phyloP scores from a whole-genome alignment of 305 asterid species.

The Fraxinus sp. region DNA sequence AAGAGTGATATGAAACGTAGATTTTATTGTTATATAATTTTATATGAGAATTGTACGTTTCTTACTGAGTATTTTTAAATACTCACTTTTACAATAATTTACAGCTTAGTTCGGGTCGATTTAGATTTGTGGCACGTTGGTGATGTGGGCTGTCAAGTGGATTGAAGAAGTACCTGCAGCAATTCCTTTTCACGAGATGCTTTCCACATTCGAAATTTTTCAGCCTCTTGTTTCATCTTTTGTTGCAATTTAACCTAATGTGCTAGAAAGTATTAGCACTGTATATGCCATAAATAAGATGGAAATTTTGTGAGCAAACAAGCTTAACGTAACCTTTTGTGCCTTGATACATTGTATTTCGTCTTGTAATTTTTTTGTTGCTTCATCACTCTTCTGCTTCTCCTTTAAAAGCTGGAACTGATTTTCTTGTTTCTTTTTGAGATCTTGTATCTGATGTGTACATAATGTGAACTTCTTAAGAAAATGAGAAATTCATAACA shows the following conservation, averaged over 20 bases:
- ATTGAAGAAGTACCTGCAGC: constrained; percentile 53
- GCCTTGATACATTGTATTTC: constrained; percentile 95
- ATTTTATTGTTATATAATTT: too few species aligned
- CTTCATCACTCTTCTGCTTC: constrained; percentile 98
- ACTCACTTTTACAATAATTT: too few species aligned
- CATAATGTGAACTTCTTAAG: neutral
- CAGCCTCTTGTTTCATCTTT: constrained; percentile 94
- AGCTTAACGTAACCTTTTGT: constrained; percentile 65
- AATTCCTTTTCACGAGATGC: constrained; percentile 95
- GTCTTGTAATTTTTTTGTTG: constrained; percentile 87
- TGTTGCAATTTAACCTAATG: constrained; percentile 89
- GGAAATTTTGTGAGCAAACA: constrained; percentile 7
- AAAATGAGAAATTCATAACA: constrained; percentile 9
- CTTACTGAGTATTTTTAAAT: too few species aligned
- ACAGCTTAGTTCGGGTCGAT: too few species aligned
- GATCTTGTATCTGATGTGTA: constrained; percentile 76
- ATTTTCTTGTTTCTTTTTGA: constrained; percentile 91
- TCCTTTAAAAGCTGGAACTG: constrained; percentile 80
- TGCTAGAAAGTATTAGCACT: constrained; percentile 19
- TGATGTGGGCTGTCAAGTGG: too few species aligned
- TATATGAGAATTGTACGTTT: too few species aligned
- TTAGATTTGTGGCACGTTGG: too few species aligned
- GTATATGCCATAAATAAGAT: neutral
- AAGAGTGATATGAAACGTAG: too few species aligned
- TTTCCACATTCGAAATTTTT: constrained; percentile 96